phyloP scores from a whole-genome alignment of 2,329 filamentous ascomycete species.

The Kalmusia sp. region DNA sequence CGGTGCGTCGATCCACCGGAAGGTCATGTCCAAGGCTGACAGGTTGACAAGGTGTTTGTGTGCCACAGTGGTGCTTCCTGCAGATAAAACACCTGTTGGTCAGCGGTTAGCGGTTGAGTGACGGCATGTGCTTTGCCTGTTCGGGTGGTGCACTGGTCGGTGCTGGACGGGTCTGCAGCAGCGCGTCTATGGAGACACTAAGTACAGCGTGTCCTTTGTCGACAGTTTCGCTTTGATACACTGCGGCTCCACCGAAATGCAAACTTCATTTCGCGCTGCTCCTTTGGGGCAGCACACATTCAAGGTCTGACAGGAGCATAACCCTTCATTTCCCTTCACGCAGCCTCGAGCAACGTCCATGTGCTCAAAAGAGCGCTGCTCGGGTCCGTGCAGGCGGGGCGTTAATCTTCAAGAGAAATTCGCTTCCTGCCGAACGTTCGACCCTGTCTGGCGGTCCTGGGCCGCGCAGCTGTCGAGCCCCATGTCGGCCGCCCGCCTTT shows the following conservation, averaged over 20 bases:
- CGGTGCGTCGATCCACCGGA: conserved; percentile 42
- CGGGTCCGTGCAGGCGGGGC: conserved; percentile 41
- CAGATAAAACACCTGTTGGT: conserved; percentile 14
- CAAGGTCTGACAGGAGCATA: conserved; percentile 39
- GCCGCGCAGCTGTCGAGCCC: conserved; percentile 22
- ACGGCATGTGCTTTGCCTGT: conserved; percentile 38
- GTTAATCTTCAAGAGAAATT: conserved; percentile 42
- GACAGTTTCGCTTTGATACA: conserved; percentile 46
- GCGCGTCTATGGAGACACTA: conserved; percentile 16
- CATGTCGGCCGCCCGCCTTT: conserved; percentile 24
- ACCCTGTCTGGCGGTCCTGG: conserved; percentile 38
- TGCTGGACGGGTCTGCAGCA: conserved; percentile 6
- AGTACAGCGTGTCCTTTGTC: conserved; percentile 23
- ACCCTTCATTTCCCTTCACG: conserved; percentile 49
- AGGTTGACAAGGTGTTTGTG: conserved; percentile 39
- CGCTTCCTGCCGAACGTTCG: conserved; percentile 50
- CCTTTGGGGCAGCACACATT: conserved; percentile 38
- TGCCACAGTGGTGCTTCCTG: conserved; percentile 33
- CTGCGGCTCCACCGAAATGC: conserved; percentile 39
- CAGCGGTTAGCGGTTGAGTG: conserved; percentile 21
- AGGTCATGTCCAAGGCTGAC: conserved; percentile 41
- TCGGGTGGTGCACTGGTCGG: conserved; percentile 32
- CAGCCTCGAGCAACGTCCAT: conserved; percentile 35
- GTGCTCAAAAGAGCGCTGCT: conserved; percentile 31
- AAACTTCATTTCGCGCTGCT: conserved; percentile 41